Evolutionary conservation across 805 yeast species (phyloP), one percentile per base, ranked within the genome.

Genomic region (Candida alai): DNA sequence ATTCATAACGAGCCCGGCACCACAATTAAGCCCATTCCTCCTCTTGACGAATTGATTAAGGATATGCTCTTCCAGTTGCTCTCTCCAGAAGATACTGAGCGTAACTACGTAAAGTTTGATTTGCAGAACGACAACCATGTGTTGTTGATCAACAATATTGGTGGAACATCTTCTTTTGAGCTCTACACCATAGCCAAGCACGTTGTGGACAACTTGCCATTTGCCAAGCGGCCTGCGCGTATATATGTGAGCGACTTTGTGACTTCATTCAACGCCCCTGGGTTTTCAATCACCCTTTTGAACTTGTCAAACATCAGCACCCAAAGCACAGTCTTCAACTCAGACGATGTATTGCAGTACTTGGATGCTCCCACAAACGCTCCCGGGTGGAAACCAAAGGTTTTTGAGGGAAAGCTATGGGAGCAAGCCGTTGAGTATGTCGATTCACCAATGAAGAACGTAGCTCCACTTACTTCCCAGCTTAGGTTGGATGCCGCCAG

Each of bases 1-100:
- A 89, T 89, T 41, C 97, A 89, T 60, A 89, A 89, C 51, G 97
- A 89, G 56, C 93, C 96, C 1, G 97, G 97, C 41, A 68, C 49
- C 34, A 73, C 76, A 41, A 52, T 75, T 23, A 60, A 68, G 19
- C 82, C 84, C 12, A 76, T 89, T 46, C 96, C 97, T 17, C 54
- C 75, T 1, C 75, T 86, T 32, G 80, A 76, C 12, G 73, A 73
- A 0, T 61, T 90, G 35, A 38, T 70, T 19, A 64, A 68, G 17
- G 67, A 74, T 19, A 68, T 90, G 66, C 70, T 82, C 34, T 67
- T 78, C 28, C 76, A 76, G 49, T 59, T 89, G 39, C 51, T 84
- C 22, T 79, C 79, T 36, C 57, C 70, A 21, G 64, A 64, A 6
- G 96, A 89, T 52, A 52, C 62, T 36, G 96, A 90, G 37, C 79